Evolutionary conservation across 768 basidiomycete genomes (phyloP), one percentile per base, ranked within the genome.

Genomic region (Lentinula lateritia): DNA sequence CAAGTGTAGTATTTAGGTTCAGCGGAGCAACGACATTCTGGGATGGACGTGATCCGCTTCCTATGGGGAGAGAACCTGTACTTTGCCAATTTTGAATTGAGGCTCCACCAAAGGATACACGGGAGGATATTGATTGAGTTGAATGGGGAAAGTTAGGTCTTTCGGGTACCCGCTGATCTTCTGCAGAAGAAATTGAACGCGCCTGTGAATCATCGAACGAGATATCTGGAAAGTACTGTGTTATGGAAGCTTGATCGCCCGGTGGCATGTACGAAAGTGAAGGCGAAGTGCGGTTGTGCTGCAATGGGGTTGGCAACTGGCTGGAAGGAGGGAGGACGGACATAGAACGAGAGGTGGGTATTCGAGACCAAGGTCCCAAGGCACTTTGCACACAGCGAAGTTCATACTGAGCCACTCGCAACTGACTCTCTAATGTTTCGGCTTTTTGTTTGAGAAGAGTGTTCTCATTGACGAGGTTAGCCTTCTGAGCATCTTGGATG

Each of bases 381-480:
- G 80, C 83, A n/a, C 66, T 72, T 67, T 80, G 83, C 36, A 85
- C 76, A 7, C 73, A 72, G 9, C 76, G 74, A 68, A 92, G 75
- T 63, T 94, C 90, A 42, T 76, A 78, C 54, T 78, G 78, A 67
- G 85, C 74, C 5, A 71, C 70, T 35, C 80, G 77, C 23, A 88
- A 68, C 2, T 79, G 72, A 15, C 78, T 78, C 68, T 92, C 90
- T 20, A 91, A 72, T 0, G 78, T 76, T 12, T 83, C 81, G 8
- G 90, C 74, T 36, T 81, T 80, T 63, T 81, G 78, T 32, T 83
- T 82, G 16, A 94, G 78, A 8, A 84, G 61, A 16, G 80, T 73
- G 67, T 93, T 93, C 68, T 93, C 89, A 60, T 84, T 78, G 42
- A 76, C 75, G 3, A 92, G 74, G 10, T 74, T 64, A 3, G 77